Conservation (phyloP, 768 basidiomycete genomes). For the Collybiopsis luxurians region DNA sequence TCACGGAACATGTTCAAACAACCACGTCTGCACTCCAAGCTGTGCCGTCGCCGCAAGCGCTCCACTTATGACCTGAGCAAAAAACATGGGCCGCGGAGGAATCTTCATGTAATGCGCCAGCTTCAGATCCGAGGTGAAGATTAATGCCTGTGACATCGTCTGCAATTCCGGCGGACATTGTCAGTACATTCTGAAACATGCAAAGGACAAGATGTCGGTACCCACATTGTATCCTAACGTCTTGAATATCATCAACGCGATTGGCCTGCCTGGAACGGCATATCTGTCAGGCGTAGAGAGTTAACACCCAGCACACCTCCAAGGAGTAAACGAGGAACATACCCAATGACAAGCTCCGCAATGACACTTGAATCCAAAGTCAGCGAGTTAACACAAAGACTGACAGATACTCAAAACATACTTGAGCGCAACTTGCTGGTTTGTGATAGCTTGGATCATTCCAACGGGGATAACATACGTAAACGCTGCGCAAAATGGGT, state of each 20-base stretch:
- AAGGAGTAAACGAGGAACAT: conserved; percentile 26
- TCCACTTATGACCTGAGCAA: conserved; percentile 62
- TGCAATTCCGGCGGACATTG: neutral
- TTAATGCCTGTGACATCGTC: conserved; percentile 43
- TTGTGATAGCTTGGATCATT: conserved; percentile 81
- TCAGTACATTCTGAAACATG: conserved; percentile 14
- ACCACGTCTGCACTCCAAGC: conserved; percentile 67
- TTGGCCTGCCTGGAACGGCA: conserved; percentile 56
- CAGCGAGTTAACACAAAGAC: neutral
- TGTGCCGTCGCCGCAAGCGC: conserved; percentile 65
- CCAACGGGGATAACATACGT: conserved; percentile 18
- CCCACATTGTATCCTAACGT: conserved; percentile 32
- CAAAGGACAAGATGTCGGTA: neutral
- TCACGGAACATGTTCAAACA: conserved; percentile 59
- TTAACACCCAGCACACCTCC: neutral
- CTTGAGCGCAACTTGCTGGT: conserved; percentile 66
- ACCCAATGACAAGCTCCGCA: conserved; percentile 72
- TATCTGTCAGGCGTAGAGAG: conserved; percentile 14
- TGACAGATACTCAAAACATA: conserved; percentile 16
- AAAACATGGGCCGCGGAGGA: conserved; percentile 65
- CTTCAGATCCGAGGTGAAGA: conserved; percentile 73
- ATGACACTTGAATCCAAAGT: conserved; percentile 45
- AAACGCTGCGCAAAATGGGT: neutral
- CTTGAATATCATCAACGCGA: conserved; percentile 78
- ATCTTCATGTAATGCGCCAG: conserved; percentile 75